A percentile compares a stretch with the other conserved stretches of the same genome.
phyloP scores from a whole-genome alignment of 2,329 filamentous ascomycete species.

The Alternaria solani region DNA sequence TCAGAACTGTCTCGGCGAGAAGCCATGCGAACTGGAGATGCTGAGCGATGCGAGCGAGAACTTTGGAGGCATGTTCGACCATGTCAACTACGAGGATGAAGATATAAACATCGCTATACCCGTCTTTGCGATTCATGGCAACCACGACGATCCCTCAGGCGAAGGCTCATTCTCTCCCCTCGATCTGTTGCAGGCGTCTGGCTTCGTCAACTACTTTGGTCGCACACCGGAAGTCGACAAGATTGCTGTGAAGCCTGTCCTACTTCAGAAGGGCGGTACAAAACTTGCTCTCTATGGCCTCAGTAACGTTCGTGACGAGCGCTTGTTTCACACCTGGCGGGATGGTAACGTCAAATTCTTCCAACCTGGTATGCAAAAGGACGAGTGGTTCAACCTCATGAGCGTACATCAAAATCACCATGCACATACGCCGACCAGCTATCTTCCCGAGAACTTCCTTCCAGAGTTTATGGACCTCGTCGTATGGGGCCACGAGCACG shows the following conservation, averaged over 20 bases:
- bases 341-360: constrained; percentile 96
- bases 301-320: constrained; percentile 95
- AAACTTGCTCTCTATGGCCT: constrained; percentile 93
- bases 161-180: constrained; percentile 91
- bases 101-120: constrained; percentile 98
- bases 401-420: constrained; percentile 96
- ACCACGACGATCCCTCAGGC: constrained; percentile 97
- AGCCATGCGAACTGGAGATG: constrained; percentile 93
- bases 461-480: constrained; percentile 91
- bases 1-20: constrained; percentile 93
- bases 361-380: constrained; percentile 77
- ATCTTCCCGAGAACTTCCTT: constrained; percentile 90
- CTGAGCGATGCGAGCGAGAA: constrained; percentile 91
- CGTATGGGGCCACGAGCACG: constrained; percentile 97
- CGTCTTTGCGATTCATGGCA: constrained; percentile 97
- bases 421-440: constrained; percentile 90
- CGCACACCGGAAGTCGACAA: constrained; percentile 92
- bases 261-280: constrained; percentile 91
- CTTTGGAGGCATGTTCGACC: constrained; percentile 85
- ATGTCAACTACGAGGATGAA: constrained; percentile 97
- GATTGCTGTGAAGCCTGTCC: constrained; percentile 87
- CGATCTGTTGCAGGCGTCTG: constrained; percentile 88
- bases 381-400: constrained; percentile 96
- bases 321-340: constrained; percentile 90
- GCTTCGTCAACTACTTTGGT: constrained; percentile 94